A percentile compares a stretch with the other conserved stretches of the same genome.
Conservation (phyloP, 2,329 filamentous ascomycete species). For the Huntiella omanensis region DNA sequence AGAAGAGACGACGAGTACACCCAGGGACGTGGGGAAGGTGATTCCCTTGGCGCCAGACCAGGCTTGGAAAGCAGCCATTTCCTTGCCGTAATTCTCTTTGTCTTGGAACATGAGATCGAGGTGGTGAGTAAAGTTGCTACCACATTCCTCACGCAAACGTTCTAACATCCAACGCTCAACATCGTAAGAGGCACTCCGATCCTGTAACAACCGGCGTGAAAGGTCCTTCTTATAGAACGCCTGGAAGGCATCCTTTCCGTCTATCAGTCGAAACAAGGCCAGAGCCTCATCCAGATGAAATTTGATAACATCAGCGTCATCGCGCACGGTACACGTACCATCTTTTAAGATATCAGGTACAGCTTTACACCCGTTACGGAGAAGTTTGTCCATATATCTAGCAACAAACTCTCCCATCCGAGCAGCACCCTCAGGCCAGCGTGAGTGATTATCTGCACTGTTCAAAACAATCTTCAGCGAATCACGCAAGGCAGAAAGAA, state of each 20-base stretch:
- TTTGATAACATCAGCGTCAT: conserved; percentile 70
- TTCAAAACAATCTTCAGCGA: conserved; percentile 87
- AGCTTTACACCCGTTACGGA: conserved; percentile 73
- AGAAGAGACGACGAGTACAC: conserved; percentile 77
- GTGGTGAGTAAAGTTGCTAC: conserved; percentile 86
- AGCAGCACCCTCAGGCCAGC: conserved; percentile 66
- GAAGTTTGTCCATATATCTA: conserved; percentile 80
- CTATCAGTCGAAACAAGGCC: conserved; percentile 88
- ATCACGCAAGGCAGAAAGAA: conserved; percentile 64
- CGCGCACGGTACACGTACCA: conserved; percentile 47
- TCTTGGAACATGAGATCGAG: conserved; percentile 99
- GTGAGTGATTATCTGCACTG: conserved; percentile 52
- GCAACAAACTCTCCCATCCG: conserved; percentile 98
- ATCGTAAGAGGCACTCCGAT: conserved; percentile 79
- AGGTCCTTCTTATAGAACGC: conserved; percentile 99
- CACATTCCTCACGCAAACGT: conserved; percentile 82
- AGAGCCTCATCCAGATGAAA: conserved; percentile 81
- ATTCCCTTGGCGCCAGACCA: conserved; percentile 29
- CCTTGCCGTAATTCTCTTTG: conserved; percentile 78
- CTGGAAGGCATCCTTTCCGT: conserved; percentile 95
- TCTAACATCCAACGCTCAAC: conserved; percentile 91
- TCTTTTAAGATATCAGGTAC: conserved; percentile 35
- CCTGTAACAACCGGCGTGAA: conserved; percentile 75
- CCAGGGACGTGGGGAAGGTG: conserved; percentile 35
- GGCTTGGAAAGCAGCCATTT: conserved; percentile 65